Base-by-base conservation (phyloP, 164 flowering plant species). In the Aristolochia fimbriata region DNA sequence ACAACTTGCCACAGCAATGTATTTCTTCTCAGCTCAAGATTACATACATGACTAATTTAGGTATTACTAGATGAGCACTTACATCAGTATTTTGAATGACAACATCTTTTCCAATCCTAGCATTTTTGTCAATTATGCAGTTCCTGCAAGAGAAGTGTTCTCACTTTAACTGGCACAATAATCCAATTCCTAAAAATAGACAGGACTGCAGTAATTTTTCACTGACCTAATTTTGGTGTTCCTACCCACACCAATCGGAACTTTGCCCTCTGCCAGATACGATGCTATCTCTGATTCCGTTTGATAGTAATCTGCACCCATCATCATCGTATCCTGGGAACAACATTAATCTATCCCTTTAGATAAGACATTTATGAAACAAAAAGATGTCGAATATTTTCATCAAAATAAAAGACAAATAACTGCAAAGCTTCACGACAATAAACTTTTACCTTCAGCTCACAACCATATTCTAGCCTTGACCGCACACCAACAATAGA, bases 271-370 rank as follows among this genome's bases (percentile, higher is more conserved):
- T 6, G 97, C 94, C n/a, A 90, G 76, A 33, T 78, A 73, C 23
- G 92, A 80, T 43, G 90, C 88, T 60, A 81, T 87, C 68, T 90
- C 97, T 9, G 88, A 66, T 59, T 90, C 97, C 13, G 97, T 90
- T 79, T 90, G 87, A 70, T 90, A 90, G 57, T 63, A 70, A 73
- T 87, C 95, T 27, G 97, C 92, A 48, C 97, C 97, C 95, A 90
- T 65, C 97, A 90, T 90, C 67, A 90, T 60, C 0, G 97, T 80
- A 65, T 90, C 95, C 97, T 90, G 77, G 47, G 58, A 56, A 31
- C 17, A 15, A 17, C 3, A 15, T 10, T 37, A 31, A 56, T 16
- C 45, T 30, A 56, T 13, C 16, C 22, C n/a, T 56, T 31, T 17
- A 31, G 22, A 15, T 15, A 8, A 1, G 33, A 15, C 1, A 54